These are phyloP conservation scores for Saccharomyces uvarum DNA, from an alignment of 1,139 yeast genomes.

Conservation along the genomic window DNA sequence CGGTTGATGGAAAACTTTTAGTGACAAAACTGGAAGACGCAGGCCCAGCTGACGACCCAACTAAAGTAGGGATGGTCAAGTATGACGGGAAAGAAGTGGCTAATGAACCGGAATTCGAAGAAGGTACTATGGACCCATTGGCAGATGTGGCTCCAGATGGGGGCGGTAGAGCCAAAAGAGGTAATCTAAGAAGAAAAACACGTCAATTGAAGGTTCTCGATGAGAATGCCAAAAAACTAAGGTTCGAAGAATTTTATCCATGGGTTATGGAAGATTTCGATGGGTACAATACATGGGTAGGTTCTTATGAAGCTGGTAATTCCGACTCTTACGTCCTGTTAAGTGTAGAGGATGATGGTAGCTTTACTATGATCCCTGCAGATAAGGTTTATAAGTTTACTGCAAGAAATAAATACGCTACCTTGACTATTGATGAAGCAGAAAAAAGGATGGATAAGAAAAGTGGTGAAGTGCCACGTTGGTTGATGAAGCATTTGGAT, in stretches of 20 bases:
- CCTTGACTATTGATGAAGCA: constrained; percentile 91
- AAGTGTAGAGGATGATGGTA: constrained; percentile 75
- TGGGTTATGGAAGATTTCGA: constrained; percentile 98
- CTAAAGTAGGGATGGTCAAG: constrained; percentile 34
- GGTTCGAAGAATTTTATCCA: constrained; percentile 94
- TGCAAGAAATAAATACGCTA: constrained; percentile 87
- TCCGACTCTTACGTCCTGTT: constrained; percentile 79
- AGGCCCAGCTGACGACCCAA: constrained; percentile 31
- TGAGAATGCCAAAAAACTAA: constrained; percentile 69
- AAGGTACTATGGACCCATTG: constrained; percentile 30
- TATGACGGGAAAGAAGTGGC: constrained; percentile 32
- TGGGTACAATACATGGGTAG: constrained; percentile 90
- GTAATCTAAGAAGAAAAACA: constrained; percentile 70
- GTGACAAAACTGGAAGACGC: constrained; percentile 29
- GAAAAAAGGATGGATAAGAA: constrained; percentile 88
- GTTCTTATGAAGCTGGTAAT: constrained; percentile 91
- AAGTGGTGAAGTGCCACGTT: constrained; percentile 69
- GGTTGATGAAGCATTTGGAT: constrained; percentile 90
- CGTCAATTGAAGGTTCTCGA: constrained; percentile 74
- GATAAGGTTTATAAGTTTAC: constrained; percentile 91
- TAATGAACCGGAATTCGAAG: constrained; percentile 20
- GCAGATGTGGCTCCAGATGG: constrained; percentile 89
- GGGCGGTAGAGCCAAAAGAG: constrained; percentile 67
- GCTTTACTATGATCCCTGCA: constrained; percentile 86
- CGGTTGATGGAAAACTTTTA: constrained; percentile 10